Evolutionary conservation across 441 rosid genomes (phyloP), one percentile per base, ranked within the genome.

Genomic region (Euphorbia celastroides): DNA sequence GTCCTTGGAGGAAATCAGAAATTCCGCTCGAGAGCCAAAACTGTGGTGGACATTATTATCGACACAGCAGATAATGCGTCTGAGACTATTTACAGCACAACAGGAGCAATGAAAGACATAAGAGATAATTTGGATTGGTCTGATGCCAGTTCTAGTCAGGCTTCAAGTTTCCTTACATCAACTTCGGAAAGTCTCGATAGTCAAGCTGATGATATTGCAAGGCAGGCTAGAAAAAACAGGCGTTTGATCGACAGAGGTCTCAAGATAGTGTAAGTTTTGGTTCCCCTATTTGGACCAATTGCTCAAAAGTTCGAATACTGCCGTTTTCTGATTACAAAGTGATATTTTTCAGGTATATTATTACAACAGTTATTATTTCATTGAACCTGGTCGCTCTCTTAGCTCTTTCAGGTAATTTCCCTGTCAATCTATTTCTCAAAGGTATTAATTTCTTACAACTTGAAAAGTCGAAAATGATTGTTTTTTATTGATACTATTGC

Each of bases 31-130:
- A 67, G 74, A 66, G 87, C 87, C 0, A 76, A 69, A 64, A 76
- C 77, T 0, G 79, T 83, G 14, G 83, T 82, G 65, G 55, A 75
- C 60, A 86, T 84, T 28, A 66, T 88, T 58, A 86, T 88, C 0
- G 68, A 77, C 22, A 84, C 92, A 1, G 90, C 95, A 25, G 69
- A 86, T 67, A 76, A 75, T 12, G 90, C 90, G 20, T 77, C 92
- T 0, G 74, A 46, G 46, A 83, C 86, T 55, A 75, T 88, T 44
- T 74, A 75, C 48, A 81, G 80, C 68, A 80, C 88, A 3, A 82
- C 92, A n/a, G 87, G 83, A 57, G 88, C 86, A 48, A 83, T 88
- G 87, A 81, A 62, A 63, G 83, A 72, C 10, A 78, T 88, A 66
- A 79, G 74, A 48, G 69, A 70, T 32, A 74, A 58, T 65, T 55